Evolutionary conservation across 129 eudicot species (phyloP), one percentile per base, ranked within the genome.

Genomic region (Gnaphalium uliginosum): DNA sequence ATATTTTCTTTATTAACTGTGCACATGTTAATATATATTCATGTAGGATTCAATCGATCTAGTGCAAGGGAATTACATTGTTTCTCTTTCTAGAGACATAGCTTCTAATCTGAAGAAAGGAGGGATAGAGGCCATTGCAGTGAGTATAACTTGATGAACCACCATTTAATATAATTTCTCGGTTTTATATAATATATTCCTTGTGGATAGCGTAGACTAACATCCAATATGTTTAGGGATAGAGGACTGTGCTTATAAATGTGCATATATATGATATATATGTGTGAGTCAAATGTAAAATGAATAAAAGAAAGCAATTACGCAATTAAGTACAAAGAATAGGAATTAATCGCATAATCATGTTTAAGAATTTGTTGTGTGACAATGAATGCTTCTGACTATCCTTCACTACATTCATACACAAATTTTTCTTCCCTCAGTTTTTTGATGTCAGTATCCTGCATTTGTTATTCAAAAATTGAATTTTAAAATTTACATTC

Each of bases 11-110:
- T 54, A 54, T 54, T 54, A 54, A 54, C 25, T 19, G 22, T 54
- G 50, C 50, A 51, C n/a, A 7, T 73, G 46, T 62, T 19, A 18
- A 21, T 63, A 5, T 75, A 17, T 41, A 18, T 19, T 75, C 80
- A 78, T 78, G 51, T 64, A 92, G 96, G 97, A 92, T 82, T 89
- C 96, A 19, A 89, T 89, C 69, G 97, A 91, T 83, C 74, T 91
- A 39, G 68, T 89, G 48, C 97, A 91, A 67, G 97, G 97, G 70
- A 87, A 91, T 71, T 91, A 80, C 68, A 91, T 88, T 48, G 85
- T 88, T 33, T 81, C 92, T 65, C 86, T 83, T n/a, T 62, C 86
- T 63, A 81, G 85, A 51, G 88, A 87, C 53, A 68, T 80, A 81
- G 59, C 81, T 33, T 80, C 90, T 14, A 69, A 86, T 72, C 67